phyloP scores from a whole-genome alignment of 768 basidiomycete genomes.

The Boletus fagicola region DNA sequence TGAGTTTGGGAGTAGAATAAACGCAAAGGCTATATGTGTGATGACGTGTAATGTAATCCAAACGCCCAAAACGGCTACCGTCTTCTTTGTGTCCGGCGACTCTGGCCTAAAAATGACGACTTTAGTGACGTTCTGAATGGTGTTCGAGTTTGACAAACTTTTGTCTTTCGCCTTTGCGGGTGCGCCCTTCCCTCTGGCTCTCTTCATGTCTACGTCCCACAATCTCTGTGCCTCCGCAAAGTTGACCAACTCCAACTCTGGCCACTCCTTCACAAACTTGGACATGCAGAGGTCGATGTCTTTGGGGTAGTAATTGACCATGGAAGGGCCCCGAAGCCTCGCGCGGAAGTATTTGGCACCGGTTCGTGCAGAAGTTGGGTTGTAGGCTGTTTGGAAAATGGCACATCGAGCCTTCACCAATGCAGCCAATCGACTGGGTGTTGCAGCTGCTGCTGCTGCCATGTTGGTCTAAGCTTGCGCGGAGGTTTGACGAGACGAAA shows the following conservation, averaged over 20 bases:
- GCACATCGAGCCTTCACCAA: constrained; percentile 62
- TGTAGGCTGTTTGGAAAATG: constrained; percentile 87
- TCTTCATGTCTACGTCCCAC: constrained; percentile 64
- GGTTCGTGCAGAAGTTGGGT: constrained; percentile 76
- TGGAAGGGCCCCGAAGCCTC: constrained; percentile 79
- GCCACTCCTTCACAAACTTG: constrained; percentile 48
- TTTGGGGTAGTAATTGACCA: constrained; percentile 79
- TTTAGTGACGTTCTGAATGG: not conserved
- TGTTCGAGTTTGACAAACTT: constrained; percentile 42
- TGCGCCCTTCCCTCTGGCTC: constrained; percentile 77
- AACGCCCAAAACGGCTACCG: constrained; percentile 23
- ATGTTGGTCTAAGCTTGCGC: constrained; percentile 8
- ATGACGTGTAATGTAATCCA: constrained; percentile 2
- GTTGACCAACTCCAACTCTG: constrained; percentile 60
- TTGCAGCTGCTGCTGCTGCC: constrained; percentile 38
- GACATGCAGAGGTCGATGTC: constrained; percentile 57
- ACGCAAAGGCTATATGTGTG: not conserved
- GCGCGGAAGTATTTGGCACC: constrained; percentile 90
- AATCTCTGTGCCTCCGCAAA: constrained; percentile 65
- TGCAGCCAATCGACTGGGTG: constrained; percentile 53
- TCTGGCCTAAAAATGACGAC: constrained; percentile 40
- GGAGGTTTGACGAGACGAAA: constrained; percentile 1
- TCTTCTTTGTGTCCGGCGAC: constrained; percentile 49
- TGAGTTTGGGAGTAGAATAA: constrained; percentile 7
- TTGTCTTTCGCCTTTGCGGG: constrained; percentile 76